phyloP scores from a whole-genome alignment of 1,139 yeast species.

The Kodamaea alishanica region DNA sequence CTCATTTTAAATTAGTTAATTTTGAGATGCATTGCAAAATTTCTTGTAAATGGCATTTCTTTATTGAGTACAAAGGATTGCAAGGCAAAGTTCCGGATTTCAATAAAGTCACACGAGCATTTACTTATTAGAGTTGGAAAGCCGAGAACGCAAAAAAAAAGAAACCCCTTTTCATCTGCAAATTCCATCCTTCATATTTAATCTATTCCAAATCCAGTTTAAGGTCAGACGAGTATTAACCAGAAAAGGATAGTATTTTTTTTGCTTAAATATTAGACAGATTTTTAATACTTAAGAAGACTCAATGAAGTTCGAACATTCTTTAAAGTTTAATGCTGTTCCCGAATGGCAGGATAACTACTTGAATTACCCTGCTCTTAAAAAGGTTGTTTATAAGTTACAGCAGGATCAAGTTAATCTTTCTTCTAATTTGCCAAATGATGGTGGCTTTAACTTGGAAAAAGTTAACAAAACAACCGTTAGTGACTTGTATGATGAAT shows the following conservation, averaged over 20 bases:
- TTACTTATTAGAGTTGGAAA: conserved; percentile 3
- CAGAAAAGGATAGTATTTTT: too few relatives aligned
- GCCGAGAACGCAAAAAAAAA: too few relatives aligned
- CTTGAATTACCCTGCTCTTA: conserved; percentile 61
- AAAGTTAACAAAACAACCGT: conserved; percentile 23
- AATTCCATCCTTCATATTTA: conserved; percentile 1
- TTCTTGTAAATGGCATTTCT: too few relatives aligned
- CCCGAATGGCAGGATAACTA: conserved; percentile 77
- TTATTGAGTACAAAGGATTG: too few relatives aligned
- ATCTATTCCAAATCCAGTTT: conserved; percentile 3
- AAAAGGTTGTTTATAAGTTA: conserved; percentile 53
- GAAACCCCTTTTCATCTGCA: too few relatives aligned
- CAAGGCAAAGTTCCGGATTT: too few relatives aligned
- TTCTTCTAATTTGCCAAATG: conserved; percentile 20
- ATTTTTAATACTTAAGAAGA: too few relatives aligned
- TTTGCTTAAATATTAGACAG: too few relatives aligned
- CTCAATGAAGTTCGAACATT: conserved; percentile 68
- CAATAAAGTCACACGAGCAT: conserved; percentile 9
- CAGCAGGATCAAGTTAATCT: conserved; percentile 34
- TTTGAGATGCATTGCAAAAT: too few relatives aligned
- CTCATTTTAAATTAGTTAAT: conserved; percentile 1
- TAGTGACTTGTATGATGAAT: conserved; percentile 24
- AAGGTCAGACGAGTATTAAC: conserved; percentile 5
- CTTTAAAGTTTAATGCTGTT: conserved; percentile 73
- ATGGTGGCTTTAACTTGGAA: conserved; percentile 23